A percentile compares a stretch with the other conserved stretches of the same genome.
Conservation (phyloP, 2,329 filamentous ascomycete species). For the Nannizzia gypsea region DNA sequence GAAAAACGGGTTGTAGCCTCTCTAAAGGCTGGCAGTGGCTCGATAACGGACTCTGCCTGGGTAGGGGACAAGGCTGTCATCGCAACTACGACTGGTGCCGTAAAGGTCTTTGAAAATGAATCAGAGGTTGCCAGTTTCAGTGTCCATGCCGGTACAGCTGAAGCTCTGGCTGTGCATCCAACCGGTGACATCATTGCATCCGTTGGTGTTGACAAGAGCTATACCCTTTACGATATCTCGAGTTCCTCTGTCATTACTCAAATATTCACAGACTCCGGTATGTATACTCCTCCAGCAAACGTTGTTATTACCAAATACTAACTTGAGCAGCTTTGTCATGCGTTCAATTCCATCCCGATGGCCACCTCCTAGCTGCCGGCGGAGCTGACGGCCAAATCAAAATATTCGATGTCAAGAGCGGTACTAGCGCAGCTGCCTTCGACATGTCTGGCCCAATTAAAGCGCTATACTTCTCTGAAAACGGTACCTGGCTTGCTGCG, state of each 20-base stretch:
- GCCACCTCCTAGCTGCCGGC: conserved; percentile 82
- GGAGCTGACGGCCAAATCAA: conserved; percentile 70
- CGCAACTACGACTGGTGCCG: conserved; percentile 59
- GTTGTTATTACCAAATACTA: conserved; percentile 15
- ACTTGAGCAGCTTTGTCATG: conserved; percentile 53
- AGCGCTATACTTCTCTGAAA: conserved; percentile 79
- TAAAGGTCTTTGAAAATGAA: conserved; percentile 69
- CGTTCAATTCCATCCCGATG: conserved; percentile 86
- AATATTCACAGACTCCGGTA: conserved; percentile 68
- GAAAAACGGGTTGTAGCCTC: conserved; percentile 63
- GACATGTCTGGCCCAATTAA: conserved; percentile 54
- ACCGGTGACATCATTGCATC: conserved; percentile 74
- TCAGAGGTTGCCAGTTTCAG: conserved; percentile 56
- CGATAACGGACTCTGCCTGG: conserved; percentile 53
- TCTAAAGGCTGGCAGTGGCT: conserved; percentile 51
- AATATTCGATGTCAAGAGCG: conserved; percentile 75
- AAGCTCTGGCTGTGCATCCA: conserved; percentile 68
- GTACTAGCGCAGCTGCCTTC: conserved; percentile 66
- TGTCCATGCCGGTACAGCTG: conserved; percentile 74
- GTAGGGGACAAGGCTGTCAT: conserved; percentile 56
- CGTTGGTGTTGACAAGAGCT: conserved; percentile 82
- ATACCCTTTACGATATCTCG: conserved; percentile 73
- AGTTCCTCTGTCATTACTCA: conserved; percentile 59
- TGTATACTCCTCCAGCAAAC: conserved; percentile 22
- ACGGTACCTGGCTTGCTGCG: conserved; percentile 89